Conservation (phyloP, 2,329 filamentous ascomycete genomes). For the Epichloe gansuensis region DNA sequence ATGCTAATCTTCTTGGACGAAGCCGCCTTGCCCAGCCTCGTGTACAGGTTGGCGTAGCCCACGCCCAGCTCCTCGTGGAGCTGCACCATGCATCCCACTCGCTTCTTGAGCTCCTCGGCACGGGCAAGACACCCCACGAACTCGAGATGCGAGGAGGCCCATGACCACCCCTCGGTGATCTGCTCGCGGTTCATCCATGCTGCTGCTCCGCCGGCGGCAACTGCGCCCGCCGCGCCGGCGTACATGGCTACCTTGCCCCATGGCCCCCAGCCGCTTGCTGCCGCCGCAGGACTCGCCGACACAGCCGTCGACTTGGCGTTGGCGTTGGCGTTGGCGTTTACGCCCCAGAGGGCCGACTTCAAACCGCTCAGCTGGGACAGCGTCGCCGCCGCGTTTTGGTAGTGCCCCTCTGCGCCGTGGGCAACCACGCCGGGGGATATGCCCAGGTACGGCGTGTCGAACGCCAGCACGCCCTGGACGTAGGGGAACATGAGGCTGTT, state of each 20-base stretch:
- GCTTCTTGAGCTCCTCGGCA: conserved; percentile 65
- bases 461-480: conserved; percentile 78
- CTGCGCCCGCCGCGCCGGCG: conserved; percentile 71
- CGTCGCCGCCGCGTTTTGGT: conserved; percentile 57
- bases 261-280: conserved; percentile 47
- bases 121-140: conserved; percentile 84
- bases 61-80: conserved; percentile 53
- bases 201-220: conserved; percentile 69
- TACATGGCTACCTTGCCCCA: conserved; percentile 81
- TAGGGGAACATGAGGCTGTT: conserved; percentile 81
- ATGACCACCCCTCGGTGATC: conserved; percentile 61
- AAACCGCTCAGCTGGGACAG: conserved; percentile 53
- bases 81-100: conserved; percentile 55
- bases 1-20: conserved; percentile 38
- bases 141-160: conserved; percentile 82
- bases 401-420: conserved; percentile 76
- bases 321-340: conserved; percentile 4
- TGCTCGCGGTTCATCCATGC: conserved; percentile 78
- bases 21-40: conserved; percentile 60
- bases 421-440: conserved; percentile 74
- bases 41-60: conserved; percentile 80
- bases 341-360: conserved; percentile 51
- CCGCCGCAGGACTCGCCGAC: conserved; percentile 6
- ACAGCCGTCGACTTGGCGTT: background rate
- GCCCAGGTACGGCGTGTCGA: conserved; percentile 85